phyloP scores from a whole-genome alignment of 208 protist species.

The Vickermania spadyakhi region DNA sequence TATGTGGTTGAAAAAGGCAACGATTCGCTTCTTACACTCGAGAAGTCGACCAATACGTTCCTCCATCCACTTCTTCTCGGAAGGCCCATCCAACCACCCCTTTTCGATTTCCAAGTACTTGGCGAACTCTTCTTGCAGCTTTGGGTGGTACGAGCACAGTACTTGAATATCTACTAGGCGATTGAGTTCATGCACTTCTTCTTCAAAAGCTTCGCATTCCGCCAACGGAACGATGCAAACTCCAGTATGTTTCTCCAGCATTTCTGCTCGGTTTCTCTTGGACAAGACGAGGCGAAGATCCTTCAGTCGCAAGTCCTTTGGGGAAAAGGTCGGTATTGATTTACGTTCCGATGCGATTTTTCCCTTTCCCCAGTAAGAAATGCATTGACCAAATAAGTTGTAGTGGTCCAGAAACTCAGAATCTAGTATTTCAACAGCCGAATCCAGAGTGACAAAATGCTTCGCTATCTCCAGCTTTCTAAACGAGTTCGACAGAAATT shows the following conservation, averaged over 20 bases:
- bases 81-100: neutral
- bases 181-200: neutral
- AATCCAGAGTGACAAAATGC: neutral
- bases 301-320: neutral
- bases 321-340: neutral
- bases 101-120: neutral
- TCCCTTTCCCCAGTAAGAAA: neutral
- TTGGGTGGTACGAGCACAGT: neutral
- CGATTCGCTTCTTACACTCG: neutral
- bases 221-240: neutral
- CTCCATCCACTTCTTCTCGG: neutral
- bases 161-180: neutral
- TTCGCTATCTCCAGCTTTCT: neutral
- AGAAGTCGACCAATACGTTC: neutral
- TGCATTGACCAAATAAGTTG: neutral
- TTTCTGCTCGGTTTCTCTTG: too few species aligned
- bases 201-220: neutral
- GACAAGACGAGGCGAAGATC: neutral
- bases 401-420: neutral
- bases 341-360: neutral
- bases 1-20: neutral
- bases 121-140: neutral
- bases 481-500: neutral
- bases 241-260: neutral
- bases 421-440: neutral